Evolutionary conservation across 768 basidiomycete species (phyloP), one percentile per base, ranked within the genome.

Genomic region (Dictyophora rubrovolvata): DNA sequence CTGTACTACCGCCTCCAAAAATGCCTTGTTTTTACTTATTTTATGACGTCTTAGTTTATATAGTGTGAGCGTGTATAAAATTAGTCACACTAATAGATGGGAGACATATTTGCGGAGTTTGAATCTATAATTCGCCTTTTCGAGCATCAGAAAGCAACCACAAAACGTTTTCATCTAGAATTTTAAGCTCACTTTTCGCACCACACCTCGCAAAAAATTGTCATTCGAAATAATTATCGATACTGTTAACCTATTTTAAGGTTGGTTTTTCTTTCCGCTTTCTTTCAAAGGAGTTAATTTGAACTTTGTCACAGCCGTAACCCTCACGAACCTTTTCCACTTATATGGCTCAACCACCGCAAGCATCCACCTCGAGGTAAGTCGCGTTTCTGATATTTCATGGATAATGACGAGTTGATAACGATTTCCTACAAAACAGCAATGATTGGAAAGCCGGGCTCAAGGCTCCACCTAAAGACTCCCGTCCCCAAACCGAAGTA

Each of bases 401-500:
- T 59, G n/a, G 53, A 17, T 34, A 17, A 11, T 6, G 1, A 34
- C 8, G 10, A 11, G 16, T 16, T 21, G 20, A 28, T 46, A 55
- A 4, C 5, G 12, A 14, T 28, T 55, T 18, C 22, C 14, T 42
- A 9, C 28, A 23, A n/a, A 28, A 42, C 18, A 54, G 53, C 36
- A 55, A 46, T 48, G 59, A 60, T 28, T 96, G 91, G 90, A 91
- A 87, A 73, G 68, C 78, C 47, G 79, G 84, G 63, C 86, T 96
- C 63, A 83, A 85, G 49, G 81, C 86, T 59, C 93, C 92, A 71
- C 85, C 85, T 78, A 93, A 90, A 82, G 94, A 99, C 74, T 65
- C 77, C 61, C 84, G 95, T 56, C 95, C 95, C 7, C 95, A 98
- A 71, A 99, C 95, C 33, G 93, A 94, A 75, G 77, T 77, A 34